Evolutionary conservation across 805 yeast species (phyloP).

Genomic region (Saturnispora kantuleensis): DNA sequence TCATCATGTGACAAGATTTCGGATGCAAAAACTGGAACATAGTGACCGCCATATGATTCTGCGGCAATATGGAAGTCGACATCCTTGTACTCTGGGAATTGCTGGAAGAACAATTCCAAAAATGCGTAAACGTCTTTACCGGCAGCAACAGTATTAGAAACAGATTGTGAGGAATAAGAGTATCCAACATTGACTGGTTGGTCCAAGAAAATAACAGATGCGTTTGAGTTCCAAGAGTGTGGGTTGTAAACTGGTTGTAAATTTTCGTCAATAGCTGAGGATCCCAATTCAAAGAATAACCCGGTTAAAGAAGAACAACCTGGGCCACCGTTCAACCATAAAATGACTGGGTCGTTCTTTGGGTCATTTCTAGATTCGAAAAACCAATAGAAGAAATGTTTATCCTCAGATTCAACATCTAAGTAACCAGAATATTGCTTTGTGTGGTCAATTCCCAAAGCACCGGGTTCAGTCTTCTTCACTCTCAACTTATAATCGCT

Average conservation of each 20-base stretch:
- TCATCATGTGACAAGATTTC: conserved; percentile 47
- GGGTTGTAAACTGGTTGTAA: conserved; percentile 71
- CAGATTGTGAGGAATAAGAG: conserved; percentile 60
- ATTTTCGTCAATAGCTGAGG: conserved; percentile 58
- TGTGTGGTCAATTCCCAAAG: conserved; percentile 49
- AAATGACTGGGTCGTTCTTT: conserved; percentile 67
- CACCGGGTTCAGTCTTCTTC: conserved; percentile 37
- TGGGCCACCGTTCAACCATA: conserved; percentile 94
- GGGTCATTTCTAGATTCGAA: conserved; percentile 91
- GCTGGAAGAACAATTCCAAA: conserved; percentile 70
- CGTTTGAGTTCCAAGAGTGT: conserved; percentile 84
- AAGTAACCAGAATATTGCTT: conserved; percentile 68
- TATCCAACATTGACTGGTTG: conserved; percentile 93
- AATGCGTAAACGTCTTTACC: conserved; percentile 83
- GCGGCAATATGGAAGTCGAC: conserved; percentile 70
- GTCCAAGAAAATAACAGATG: conserved; percentile 82
- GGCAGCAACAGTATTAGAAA: conserved; percentile 69
- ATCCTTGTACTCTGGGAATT: conserved; percentile 61
- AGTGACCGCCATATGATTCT: conserved; percentile 79
- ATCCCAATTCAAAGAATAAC: conserved; percentile 84
- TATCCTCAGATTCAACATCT: conserved; percentile 58
- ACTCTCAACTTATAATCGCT: conserved; percentile 41
- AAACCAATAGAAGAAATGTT: conserved; percentile 88
- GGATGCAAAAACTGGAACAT: conserved; percentile 59
- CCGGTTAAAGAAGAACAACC: conserved; percentile 93